Conservation (phyloP, 2,329 filamentous ascomycete species). For the Lanzia echinophila region DNA sequence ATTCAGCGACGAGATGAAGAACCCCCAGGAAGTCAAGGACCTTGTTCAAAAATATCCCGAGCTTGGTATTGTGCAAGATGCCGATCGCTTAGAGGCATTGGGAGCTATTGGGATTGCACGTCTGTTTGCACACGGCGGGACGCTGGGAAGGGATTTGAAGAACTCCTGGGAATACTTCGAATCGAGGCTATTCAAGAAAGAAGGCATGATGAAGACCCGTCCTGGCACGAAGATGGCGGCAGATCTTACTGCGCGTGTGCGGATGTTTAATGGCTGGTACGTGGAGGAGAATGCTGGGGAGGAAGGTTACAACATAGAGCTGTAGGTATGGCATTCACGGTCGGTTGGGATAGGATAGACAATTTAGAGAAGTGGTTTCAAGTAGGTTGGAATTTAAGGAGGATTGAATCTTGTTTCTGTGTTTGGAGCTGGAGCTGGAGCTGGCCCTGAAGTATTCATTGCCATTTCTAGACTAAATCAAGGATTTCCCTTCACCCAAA, state of each 20-base stretch:
- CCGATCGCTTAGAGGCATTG: constrained; percentile 87
- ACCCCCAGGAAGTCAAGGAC: constrained; percentile 50
- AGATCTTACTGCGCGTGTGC: constrained; percentile 44
- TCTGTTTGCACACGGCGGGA: constrained; percentile 71
- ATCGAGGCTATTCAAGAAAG: constrained; percentile 58
- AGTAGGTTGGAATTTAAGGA: no score
- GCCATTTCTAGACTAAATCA: not conserved
- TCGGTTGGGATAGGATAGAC: no score
- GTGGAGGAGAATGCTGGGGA: constrained; percentile 35
- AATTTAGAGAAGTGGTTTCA: not conserved
- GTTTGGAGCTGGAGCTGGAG: not conserved
- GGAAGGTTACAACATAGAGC: not conserved
- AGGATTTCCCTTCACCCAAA: not conserved
- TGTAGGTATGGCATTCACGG: no score
- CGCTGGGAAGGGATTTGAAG: constrained; percentile 53
- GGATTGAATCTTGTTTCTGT: not conserved
- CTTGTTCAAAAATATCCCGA: constrained; percentile 63
- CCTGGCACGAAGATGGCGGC: constrained; percentile 45
- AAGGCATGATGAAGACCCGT: constrained; percentile 55
- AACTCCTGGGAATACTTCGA: constrained; percentile 70
- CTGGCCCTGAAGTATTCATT: not conserved
- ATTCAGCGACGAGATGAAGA: constrained; percentile 62
- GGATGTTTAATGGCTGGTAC: constrained; percentile 50
- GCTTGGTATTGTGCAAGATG: constrained; percentile 83
- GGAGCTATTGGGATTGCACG: constrained; percentile 80